Percentiles rank a stretch among this genome's conserved stretches.
Evolutionary conservation across 805 yeast genomes (phyloP).

Genomic region (Zygoascus flipseniorum): DNA sequence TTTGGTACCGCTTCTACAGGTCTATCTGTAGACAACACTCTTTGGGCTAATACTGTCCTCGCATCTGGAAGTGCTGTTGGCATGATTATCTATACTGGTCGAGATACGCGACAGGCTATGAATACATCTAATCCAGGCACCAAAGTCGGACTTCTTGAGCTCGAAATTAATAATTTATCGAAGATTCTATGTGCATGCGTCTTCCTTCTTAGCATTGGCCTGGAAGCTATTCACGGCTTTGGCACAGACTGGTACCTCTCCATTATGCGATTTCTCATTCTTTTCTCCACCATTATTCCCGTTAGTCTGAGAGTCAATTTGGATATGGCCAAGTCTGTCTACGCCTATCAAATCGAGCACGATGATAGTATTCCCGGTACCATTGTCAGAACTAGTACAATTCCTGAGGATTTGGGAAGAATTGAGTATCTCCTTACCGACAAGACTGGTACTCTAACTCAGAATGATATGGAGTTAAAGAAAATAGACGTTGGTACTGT

Average conservation of each 20-base stretch:
- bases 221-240: slow-evolving; percentile 78
- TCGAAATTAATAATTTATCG: slow-evolving; percentile 82
- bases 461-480: slow-evolving; percentile 94
- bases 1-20: slow-evolving; percentile 43
- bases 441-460: slow-evolving; percentile 95
- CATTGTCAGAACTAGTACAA: slow-evolving; percentile 92
- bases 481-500: slow-evolving; percentile 89
- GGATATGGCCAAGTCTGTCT: slow-evolving; percentile 92
- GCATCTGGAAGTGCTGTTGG: slow-evolving; percentile 93
- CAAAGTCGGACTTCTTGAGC: slow-evolving; percentile 80
- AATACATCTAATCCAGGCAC: slow-evolving; percentile 84
- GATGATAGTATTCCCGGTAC: slow-evolving; percentile 76
- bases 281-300: slow-evolving; percentile 93
- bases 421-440: slow-evolving; percentile 88
- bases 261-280: slow-evolving; percentile 78
- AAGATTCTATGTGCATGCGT: slow-evolving; percentile 85
- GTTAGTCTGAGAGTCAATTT: slow-evolving; percentile 90
- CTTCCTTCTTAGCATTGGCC: slow-evolving; percentile 60
- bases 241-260: slow-evolving; percentile 74
- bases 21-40: slow-evolving; percentile 79
- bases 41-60: slow-evolving; percentile 97
- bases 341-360: slow-evolving; percentile 90
- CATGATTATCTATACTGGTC: slow-evolving; percentile 81
- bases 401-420: slow-evolving; percentile 96
- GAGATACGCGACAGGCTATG: slow-evolving; percentile 89